These are phyloP conservation scores for Tricladium varicosporioides DNA, from an alignment of 2,329 filamentous ascomycete species.

Conservation along the genomic window DNA sequence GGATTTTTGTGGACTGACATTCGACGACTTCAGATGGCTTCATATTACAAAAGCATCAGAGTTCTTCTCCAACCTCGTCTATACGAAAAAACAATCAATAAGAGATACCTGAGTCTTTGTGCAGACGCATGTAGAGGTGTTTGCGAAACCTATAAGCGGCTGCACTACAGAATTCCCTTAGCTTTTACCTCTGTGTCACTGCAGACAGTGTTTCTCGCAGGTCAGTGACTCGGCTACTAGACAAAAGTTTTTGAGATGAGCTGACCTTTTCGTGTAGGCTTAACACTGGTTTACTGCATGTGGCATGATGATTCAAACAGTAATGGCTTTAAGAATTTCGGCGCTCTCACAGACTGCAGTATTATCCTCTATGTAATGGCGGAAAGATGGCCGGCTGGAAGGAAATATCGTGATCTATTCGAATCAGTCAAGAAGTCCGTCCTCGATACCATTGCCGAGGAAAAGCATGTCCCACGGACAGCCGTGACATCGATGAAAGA, in stretches of 20 bases:
- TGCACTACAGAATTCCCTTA: constrained; percentile 8
- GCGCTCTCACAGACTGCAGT: constrained; percentile 12
- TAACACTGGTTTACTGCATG: constrained; percentile 16
- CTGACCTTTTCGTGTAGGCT: background rate
- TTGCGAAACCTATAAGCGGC: constrained; percentile 11
- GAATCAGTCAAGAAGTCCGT: constrained; percentile 16
- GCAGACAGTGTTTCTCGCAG: constrained; percentile 14
- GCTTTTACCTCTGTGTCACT: constrained; percentile 11
- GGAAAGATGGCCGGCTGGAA: constrained; percentile 9
- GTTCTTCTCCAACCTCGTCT: constrained; percentile 14
- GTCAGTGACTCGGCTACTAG: background rate
- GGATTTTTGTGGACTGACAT: no score
- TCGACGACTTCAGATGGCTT: constrained; percentile 6
- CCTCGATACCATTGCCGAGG: constrained; percentile 13
- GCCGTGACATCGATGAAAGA: constrained; percentile 9
- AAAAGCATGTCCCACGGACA: constrained; percentile 13
- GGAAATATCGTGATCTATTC: constrained; percentile 15
- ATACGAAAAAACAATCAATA: constrained; percentile 7
- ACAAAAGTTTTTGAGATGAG: background rate
- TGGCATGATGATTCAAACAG: constrained; percentile 10
- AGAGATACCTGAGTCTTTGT: constrained; percentile 9
- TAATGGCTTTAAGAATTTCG: constrained; percentile 7
- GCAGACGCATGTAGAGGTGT: constrained; percentile 11
- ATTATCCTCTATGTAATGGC: constrained; percentile 18
- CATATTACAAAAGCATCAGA: constrained; percentile 12